phyloP scores from a whole-genome alignment of 2,329 filamentous ascomycete genomes.

The Zasmidium cellare region DNA sequence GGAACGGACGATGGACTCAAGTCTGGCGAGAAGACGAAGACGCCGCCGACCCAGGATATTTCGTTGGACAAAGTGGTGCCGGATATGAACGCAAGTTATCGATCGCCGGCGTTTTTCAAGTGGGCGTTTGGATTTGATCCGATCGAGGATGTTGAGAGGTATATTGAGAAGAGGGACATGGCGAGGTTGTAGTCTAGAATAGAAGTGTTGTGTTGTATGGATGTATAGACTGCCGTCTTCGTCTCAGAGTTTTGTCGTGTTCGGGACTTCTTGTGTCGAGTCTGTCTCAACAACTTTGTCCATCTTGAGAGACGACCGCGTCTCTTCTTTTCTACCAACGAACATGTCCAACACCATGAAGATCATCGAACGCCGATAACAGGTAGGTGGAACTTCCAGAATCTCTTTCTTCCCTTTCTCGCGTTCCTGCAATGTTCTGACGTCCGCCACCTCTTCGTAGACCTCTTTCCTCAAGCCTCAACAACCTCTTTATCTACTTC shows the following conservation, averaged over 20 bases:
- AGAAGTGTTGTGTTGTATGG: not conserved
- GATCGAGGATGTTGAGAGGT: constrained; percentile 8
- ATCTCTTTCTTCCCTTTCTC: no score
- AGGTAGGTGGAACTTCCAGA: no score
- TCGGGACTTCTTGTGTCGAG: not conserved
- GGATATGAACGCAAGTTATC: constrained; percentile 6
- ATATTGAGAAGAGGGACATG: not conserved
- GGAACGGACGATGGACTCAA: constrained; percentile 3
- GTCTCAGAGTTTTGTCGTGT: not conserved
- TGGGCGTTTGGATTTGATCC: constrained; percentile 12
- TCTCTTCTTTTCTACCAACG: not conserved
- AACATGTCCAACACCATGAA: no score
- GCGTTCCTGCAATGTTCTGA: no score
- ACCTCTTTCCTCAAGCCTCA: no score
- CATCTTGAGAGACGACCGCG: not conserved
- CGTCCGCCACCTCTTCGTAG: no score
- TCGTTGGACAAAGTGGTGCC: not conserved
- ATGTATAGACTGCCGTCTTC: no score
- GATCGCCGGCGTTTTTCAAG: constrained; percentile 4
- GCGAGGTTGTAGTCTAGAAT: not conserved
- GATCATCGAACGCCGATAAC: no score
- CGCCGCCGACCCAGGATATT: no score
- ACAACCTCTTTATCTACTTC: no score
- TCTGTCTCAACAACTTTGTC: not conserved
- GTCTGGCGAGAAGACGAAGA: not conserved